Conservation (phyloP, 2,329 filamentous ascomycete genomes). For the Cladosporium sp. region DNA sequence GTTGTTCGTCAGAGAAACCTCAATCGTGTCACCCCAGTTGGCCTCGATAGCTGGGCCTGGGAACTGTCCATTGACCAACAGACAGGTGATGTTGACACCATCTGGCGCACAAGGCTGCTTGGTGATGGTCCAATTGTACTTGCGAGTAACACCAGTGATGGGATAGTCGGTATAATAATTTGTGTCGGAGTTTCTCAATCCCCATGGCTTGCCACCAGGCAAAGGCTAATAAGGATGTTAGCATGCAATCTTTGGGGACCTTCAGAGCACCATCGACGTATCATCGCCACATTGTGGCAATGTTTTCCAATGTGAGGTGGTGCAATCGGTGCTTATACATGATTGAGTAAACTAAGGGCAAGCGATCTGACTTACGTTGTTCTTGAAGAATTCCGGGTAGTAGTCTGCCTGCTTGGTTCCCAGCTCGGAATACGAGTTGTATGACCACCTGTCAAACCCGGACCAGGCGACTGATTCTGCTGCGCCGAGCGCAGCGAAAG, state of each 20-base stretch:
- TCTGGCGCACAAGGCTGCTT: constrained; percentile 22
- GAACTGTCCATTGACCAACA: constrained; percentile 23
- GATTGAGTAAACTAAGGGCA: too few species aligned
- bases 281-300: too few species aligned
- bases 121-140: constrained; percentile 24
- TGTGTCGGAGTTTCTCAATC: constrained; percentile 22
- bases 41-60: constrained; percentile 23
- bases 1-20: constrained; percentile 34
- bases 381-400: constrained; percentile 4
- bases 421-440: constrained; percentile 2
- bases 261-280: too few species aligned
- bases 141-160: constrained; percentile 26
- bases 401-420: constrained; percentile 4
- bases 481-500: neutral
- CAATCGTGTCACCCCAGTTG: constrained; percentile 39
- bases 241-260: neutral
- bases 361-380: neutral
- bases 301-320: too few species aligned
- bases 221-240: neutral
- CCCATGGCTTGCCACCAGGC: constrained; percentile 22
- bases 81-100: constrained; percentile 21
- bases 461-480: constrained; percentile 9
- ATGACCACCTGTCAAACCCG: constrained; percentile 3
- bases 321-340: neutral
- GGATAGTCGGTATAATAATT: constrained; percentile 25